Percentiles rank a stretch among this genome's conserved stretches.
Conservation (phyloP, 2,329 filamentous ascomycete genomes). For the Xylariales sp. region DNA sequence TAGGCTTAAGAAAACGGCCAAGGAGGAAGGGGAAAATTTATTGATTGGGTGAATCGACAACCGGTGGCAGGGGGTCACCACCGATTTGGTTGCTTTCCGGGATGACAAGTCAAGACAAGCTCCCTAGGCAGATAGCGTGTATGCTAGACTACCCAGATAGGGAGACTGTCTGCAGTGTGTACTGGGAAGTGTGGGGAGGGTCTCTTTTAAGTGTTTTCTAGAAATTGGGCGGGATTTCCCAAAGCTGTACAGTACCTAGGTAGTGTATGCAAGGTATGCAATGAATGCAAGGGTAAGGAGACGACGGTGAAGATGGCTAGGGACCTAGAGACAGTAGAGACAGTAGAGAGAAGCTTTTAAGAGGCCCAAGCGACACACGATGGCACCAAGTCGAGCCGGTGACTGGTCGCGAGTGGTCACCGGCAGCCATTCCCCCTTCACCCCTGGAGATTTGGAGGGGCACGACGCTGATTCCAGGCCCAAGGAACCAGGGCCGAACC, state of each 20-base stretch:
- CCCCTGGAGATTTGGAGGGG: conserved; percentile 23
- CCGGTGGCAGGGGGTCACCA: conserved; percentile 26
- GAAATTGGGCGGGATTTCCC: conserved; percentile 31
- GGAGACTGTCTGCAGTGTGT: conserved; percentile 10
- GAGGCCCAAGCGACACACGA: conserved; percentile 33
- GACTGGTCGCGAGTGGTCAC: conserved; percentile 30
- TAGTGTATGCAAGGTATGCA: conserved; percentile 14
- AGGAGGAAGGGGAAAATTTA: conserved; percentile 32
- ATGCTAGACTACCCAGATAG: not conserved
- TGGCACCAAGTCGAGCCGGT: conserved; percentile 28
- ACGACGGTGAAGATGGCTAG: conserved; percentile 30
- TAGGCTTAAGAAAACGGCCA: conserved; percentile 3
- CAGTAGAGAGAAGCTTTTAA: conserved; percentile 32
- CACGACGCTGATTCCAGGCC: conserved; percentile 32
- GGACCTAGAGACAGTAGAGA: not conserved
- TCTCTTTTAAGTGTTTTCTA: conserved; percentile 32
- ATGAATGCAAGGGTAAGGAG: conserved; percentile 23
- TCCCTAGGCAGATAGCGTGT: conserved; percentile 1
- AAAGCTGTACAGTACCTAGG: not conserved
- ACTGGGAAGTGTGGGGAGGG: conserved; percentile 35
- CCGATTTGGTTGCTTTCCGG: conserved; percentile 27
- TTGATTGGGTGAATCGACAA: conserved; percentile 31
- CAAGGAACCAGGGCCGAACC: conserved; percentile 33
- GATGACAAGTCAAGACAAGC: conserved; percentile 20
- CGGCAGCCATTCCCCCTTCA: conserved; percentile 22